Evolutionary conservation across 257 asterid species (phyloP), one percentile per base, ranked within the genome.

Genomic region (Rehmannia glutinosa): DNA sequence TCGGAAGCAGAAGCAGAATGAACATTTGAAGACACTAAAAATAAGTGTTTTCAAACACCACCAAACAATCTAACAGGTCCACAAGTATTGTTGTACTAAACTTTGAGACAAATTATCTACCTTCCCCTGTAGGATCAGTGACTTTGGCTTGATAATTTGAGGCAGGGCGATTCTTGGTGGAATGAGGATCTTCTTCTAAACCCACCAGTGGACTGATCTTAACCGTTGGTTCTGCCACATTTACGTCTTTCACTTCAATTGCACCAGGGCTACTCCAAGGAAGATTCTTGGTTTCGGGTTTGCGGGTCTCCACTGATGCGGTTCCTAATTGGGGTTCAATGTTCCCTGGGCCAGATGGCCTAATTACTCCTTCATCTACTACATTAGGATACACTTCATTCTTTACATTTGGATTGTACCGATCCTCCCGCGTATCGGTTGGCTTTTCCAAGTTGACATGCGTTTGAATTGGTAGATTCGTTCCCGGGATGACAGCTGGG

Each of bases 101-200:
- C n/a, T n/a, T n/a, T n/a, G n/a, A n/a, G n/a, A n/a, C n/a, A n/a
- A n/a, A n/a, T n/a, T n/a, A n/a, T 30, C 19, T 73, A 84, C 95
- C 87, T 53, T 64, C 41, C 2, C 75, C 80, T 0, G 92, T 79
- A 5, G 96, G 92, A 82, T 89, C 95, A 17, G 49, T 2, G 5
- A 74, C 82, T 73, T 92, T 85, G 64, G 84, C 8, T 61, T 89
- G 77, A 62, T 89, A 78, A 68, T 85, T 89, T 0, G 86, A 61
- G 7, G 80, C 61, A 0, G 69, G 73, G 4, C 0, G 3, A 15
- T 36, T 61, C 16, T 57, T 71, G 0, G 80, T 81, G 1, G 74
- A 33, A 8, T 87, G 79, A 47, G 86, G 87, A 67, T 83, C 88
- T 60, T 76, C 73, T 70, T 76, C 79, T n/a, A 77, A 45, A 6